These are phyloP conservation scores for Quercus glauca DNA, from an alignment of 306 rosid species.

Conservation along the genomic window DNA sequence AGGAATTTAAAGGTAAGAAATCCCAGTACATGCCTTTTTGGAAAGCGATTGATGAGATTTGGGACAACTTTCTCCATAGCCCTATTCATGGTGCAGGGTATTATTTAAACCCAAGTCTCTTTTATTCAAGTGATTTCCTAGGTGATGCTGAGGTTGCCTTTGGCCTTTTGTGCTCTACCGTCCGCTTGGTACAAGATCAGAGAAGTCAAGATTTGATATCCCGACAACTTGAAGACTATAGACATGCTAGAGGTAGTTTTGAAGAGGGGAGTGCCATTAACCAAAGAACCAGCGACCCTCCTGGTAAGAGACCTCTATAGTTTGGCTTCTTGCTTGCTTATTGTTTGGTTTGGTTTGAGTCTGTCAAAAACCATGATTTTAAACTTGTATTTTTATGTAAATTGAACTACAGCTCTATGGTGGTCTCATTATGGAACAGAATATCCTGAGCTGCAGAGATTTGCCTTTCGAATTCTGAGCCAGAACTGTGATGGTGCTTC, in stretches of 20 bases:
- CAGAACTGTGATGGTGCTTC: conserved; percentile 25
- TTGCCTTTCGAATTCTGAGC: conserved; percentile 28
- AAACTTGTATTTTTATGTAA: background rate
- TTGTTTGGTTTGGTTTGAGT: background rate
- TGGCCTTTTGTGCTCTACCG: conserved; percentile 18
- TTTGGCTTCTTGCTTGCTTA: background rate
- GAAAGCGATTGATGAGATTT: conserved; percentile 23
- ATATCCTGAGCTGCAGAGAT: conserved; percentile 28
- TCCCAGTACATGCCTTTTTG: conserved; percentile 24
- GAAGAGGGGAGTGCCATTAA: background rate
- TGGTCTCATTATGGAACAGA: conserved; percentile 19
- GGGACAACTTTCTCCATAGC: conserved; percentile 23
- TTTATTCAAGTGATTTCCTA: conserved; percentile 14
- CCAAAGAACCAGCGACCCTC: conserved; percentile 5
- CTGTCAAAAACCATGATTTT: background rate
- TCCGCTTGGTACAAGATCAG: conserved; percentile 4
- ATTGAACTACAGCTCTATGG: conserved; percentile 19
- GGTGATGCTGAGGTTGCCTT: conserved; percentile 24
- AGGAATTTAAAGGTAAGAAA: conserved; percentile 5
- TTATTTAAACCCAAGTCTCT: conserved; percentile 26
- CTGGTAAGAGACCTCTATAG: conserved; percentile 6
- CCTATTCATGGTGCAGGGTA: conserved; percentile 27
- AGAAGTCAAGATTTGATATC: conserved; percentile 9
- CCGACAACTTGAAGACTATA: conserved; percentile 17
- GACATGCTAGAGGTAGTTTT: conserved; percentile 14